Evolutionary conservation across 345 rosid species (phyloP).

Genomic region (Iberis pinnata): DNA sequence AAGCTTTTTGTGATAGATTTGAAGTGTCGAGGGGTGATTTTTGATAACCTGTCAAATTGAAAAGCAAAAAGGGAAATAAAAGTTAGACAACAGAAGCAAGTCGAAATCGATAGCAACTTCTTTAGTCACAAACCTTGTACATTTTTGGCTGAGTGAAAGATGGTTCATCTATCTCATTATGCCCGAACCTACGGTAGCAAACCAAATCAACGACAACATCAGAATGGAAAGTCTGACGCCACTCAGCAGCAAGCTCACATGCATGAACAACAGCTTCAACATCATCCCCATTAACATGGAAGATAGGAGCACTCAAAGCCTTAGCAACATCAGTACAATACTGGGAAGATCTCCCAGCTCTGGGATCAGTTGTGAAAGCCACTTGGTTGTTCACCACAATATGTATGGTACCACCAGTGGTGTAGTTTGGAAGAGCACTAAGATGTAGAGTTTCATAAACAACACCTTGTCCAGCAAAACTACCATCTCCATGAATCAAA

Average conservation of each 20-base stretch:
- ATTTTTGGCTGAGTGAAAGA: constrained; percentile 80
- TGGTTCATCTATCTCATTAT: constrained; percentile 83
- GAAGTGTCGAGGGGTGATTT: constrained; percentile 62
- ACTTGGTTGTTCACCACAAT: constrained; percentile 89
- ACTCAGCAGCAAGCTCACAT: constrained; percentile 82
- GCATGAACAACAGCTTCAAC: constrained; percentile 76
- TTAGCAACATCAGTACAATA: constrained; percentile 87
- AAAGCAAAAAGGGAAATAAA: background rate
- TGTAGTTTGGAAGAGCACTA: constrained; percentile 77
- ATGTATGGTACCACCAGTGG: constrained; percentile 81
- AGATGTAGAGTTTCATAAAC: constrained; percentile 84
- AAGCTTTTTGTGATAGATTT: constrained; percentile 56
- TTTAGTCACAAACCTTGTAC: constrained; percentile 51
- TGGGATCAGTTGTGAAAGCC: constrained; percentile 81
- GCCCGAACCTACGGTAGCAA: constrained; percentile 74
- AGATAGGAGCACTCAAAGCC: constrained; percentile 78
- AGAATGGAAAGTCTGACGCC: constrained; percentile 83
- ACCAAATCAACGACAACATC: constrained; percentile 77
- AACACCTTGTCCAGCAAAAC: constrained; percentile 89
- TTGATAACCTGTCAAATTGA: constrained; percentile 48
- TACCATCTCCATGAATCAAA: constrained; percentile 86
- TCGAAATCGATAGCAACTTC: background rate
- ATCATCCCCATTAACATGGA: constrained; percentile 77
- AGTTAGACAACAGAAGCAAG: background rate
- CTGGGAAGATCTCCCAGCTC: constrained; percentile 74